A percentile compares a stretch with the other conserved stretches of the same genome.
Conservation (phyloP, 2,329 filamentous ascomycete species). For the Lasiodiplodia sp. region DNA sequence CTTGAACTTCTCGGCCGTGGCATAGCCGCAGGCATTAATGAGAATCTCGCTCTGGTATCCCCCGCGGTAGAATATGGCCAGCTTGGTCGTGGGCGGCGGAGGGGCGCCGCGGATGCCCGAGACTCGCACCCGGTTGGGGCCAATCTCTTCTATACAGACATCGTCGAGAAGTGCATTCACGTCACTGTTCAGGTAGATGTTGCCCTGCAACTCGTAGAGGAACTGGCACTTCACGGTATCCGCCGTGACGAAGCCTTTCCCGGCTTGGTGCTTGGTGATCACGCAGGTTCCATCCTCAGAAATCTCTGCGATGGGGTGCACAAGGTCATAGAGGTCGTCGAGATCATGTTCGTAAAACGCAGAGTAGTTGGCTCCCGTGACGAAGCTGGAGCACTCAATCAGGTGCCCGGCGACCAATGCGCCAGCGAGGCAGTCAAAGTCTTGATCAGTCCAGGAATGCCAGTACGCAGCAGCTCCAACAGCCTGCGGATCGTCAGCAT, state of each 20-base stretch:
- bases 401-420: constrained; percentile 61
- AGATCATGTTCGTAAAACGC: constrained; percentile 57
- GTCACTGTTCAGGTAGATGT: constrained; percentile 54
- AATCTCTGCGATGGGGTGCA: constrained; percentile 60
- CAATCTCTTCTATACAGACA: constrained; percentile 43
- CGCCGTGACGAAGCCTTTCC: constrained; percentile 40
- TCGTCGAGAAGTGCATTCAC: constrained; percentile 50
- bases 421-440: constrained; percentile 60
- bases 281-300: constrained; percentile 53
- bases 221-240: constrained; percentile 51
- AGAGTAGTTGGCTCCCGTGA: constrained; percentile 63
- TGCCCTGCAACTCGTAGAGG: constrained; percentile 58
- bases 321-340: constrained; percentile 52
- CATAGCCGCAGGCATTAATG: neutral
- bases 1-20: constrained; percentile 11
- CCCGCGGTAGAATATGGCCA: constrained; percentile 48
- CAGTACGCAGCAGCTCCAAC: constrained; percentile 65
- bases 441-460: constrained; percentile 59
- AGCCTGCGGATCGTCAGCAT: neutral
- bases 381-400: constrained; percentile 63
- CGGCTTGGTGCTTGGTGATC: constrained; percentile 56
- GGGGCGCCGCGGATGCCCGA: constrained; percentile 49
- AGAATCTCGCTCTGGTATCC: constrained; percentile 45
- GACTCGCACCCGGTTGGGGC: constrained; percentile 44
- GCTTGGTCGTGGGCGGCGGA: constrained; percentile 51